Base-by-base conservation (phyloP, 768 basidiomycete genomes). In the Boletus subparvulus region DNA sequence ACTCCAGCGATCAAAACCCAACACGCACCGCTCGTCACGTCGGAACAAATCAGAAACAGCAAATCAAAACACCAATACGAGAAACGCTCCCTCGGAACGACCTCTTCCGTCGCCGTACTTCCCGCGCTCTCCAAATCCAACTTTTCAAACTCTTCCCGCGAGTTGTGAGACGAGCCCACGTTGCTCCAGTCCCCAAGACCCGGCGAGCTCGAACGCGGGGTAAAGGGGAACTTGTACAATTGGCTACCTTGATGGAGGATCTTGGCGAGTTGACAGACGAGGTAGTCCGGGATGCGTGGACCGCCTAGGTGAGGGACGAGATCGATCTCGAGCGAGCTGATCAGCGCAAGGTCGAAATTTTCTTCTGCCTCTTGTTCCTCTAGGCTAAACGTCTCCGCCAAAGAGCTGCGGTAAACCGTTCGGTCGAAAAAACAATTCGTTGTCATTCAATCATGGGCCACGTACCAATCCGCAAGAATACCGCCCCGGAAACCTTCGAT, bases 21-120 rank as follows among this genome's bases (percentile, higher is more conserved):
- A 19, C 6, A 56, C 75, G 30, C 56, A 87, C 90, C 88, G 72
- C 77, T 78, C 1, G 82, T 83, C 1, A 77, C 75, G 62, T 85
- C 74, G 0, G 90, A 88, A 63, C 90, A 94, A 32, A 94, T 78
- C 60, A 89, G 67, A 70, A 95, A 94, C 35, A 96, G 69, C 12
- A 94, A 74, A 64, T 96, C 93, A 54, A 95, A 87, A 66, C 90
- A 94, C 93, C 93, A 95, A 74, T 92, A 94, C 8, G 90, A 87
- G 68, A 95, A 95, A 9, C 92, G 80, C 69, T 95, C 94, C 39
- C 93, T 76, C 2, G 88, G 87, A 30, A 88, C 74, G 24, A 83
- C 68, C 14, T 73, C 66, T 0, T 82, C 83, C 11, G 74, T 70
- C 39, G 81, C 81, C 3, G 91, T 92, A 35, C 81, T 86, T 13